Percentiles rank a stretch among this genome's conserved stretches.
phyloP scores from a whole-genome alignment of 2,329 filamentous ascomycete genomes.

The Dothideomycetes sp. region DNA sequence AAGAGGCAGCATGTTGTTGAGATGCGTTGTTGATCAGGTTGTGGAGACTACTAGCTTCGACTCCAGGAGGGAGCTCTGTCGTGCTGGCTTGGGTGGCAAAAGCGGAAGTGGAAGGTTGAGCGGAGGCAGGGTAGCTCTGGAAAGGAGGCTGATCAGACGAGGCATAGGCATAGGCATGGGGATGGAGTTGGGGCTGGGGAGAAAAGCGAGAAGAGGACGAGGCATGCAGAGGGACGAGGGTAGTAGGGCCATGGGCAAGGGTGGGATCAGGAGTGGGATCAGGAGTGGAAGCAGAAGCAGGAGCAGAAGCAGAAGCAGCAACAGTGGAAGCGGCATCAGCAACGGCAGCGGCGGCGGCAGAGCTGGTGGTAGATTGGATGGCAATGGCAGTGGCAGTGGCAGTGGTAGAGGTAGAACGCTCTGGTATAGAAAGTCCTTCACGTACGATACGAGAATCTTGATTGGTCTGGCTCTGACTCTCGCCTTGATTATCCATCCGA shows the following conservation, averaged over 20 bases:
- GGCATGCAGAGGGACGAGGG: slow-evolving; percentile 12
- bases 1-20: too few relatives aligned
- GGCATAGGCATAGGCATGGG: slow-evolving; percentile 10
- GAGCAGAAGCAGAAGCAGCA: slow-evolving; percentile 22
- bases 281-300: slow-evolving; percentile 17
- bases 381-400: slow-evolving; percentile 27
- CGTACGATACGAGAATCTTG: slow-evolving; percentile 5
- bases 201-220: slow-evolving; percentile 1
- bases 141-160: too few relatives aligned
- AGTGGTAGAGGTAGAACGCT: slow-evolving; percentile 14
- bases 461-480: slow-evolving; percentile 11
- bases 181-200: neutral
- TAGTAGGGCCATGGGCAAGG: slow-evolving; percentile 5
- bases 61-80: slow-evolving; percentile 3
- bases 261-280: neutral
- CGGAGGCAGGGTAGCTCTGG: slow-evolving; percentile 17
- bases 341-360: slow-evolving; percentile 14
- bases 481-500: slow-evolving; percentile 11
- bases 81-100: neutral
- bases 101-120: slow-evolving; percentile 15
- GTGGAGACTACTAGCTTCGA: slow-evolving; percentile 10
- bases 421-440: slow-evolving; percentile 9
- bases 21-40: slow-evolving; percentile 11
- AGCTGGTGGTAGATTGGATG: slow-evolving; percentile 19
- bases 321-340: slow-evolving; percentile 25